Percentiles rank a stretch among this genome's conserved stretches.
Conservation (phyloP, 805 yeast genomes). For the Lipomyces yamanashiensis region DNA sequence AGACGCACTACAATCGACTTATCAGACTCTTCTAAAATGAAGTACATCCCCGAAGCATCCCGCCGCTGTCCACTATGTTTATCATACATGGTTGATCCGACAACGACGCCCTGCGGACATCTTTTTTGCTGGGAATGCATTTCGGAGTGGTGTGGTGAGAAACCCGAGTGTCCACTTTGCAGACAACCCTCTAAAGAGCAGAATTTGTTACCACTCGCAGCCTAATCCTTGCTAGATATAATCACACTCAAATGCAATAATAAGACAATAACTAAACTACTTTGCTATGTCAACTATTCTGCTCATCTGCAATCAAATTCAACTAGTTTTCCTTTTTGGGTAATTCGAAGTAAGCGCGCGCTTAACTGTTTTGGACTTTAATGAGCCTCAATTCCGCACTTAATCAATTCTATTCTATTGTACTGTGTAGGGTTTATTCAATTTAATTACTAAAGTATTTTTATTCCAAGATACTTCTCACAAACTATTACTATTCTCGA, state of each 20-base stretch:
- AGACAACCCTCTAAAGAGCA: slow-evolving; percentile 69
- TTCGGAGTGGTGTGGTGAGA: slow-evolving; percentile 85
- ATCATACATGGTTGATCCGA: slow-evolving; percentile 76
- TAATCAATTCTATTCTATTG: too few species aligned
- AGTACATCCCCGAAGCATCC: slow-evolving; percentile 72
- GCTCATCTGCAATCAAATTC: too few species aligned
- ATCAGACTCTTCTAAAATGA: slow-evolving; percentile 59
- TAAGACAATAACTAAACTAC: too few species aligned
- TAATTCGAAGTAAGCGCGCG: not conserved
- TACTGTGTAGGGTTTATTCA: too few species aligned
- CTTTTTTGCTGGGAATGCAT: slow-evolving; percentile 91
- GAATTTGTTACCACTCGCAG: slow-evolving; percentile 63
- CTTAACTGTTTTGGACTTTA: not conserved
- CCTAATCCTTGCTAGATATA: not conserved
- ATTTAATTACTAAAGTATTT: too few species aligned
- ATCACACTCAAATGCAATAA: too few species aligned
- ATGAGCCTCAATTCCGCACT: too few species aligned
- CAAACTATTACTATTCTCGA: too few species aligned
- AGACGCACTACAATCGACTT: slow-evolving; percentile 52
- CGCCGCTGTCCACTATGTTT: slow-evolving; percentile 86
- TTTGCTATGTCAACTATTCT: too few species aligned
- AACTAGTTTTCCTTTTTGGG: not conserved
- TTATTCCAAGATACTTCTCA: not conserved
- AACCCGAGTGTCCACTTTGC: slow-evolving; percentile 90
- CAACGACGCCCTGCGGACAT: slow-evolving; percentile 91